Conservation (phyloP, 1,139 yeast species). For the Pichia sp. region DNA sequence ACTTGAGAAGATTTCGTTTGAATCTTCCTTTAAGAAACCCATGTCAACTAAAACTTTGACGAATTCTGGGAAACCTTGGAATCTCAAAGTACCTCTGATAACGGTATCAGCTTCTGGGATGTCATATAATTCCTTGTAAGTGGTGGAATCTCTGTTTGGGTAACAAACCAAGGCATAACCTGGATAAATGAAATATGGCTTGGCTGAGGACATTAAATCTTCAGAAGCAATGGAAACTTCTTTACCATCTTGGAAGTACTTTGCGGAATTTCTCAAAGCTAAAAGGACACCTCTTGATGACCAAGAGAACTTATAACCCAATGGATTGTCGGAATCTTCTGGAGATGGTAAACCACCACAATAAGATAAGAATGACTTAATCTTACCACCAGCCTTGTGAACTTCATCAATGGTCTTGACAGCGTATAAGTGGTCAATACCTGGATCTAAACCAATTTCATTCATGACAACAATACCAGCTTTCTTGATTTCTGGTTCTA, state of each 20-base stretch:
- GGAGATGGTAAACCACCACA: slow-evolving; percentile 99
- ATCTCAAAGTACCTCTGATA: slow-evolving; percentile 93
- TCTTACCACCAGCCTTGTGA: slow-evolving; percentile 84
- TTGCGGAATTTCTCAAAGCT: slow-evolving; percentile 91
- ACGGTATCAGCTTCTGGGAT: slow-evolving; percentile 98
- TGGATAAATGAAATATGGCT: slow-evolving; percentile 92
- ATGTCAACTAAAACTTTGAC: slow-evolving; percentile 90
- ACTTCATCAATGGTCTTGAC: slow-evolving; percentile 97
- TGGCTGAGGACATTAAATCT: slow-evolving; percentile 91
- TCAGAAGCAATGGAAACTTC: slow-evolving; percentile 75
- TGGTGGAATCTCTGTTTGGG: slow-evolving; percentile 97
- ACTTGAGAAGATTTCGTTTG: slow-evolving; percentile 45
- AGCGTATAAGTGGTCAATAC: slow-evolving; percentile 96
- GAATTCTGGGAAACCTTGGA: slow-evolving; percentile 98
- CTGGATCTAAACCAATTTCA: slow-evolving; percentile 95
- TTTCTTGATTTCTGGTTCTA: slow-evolving; percentile 69
- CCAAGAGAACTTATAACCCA: slow-evolving; percentile 99
- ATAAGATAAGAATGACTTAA: slow-evolving; percentile 87
- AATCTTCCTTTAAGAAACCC: slow-evolving; percentile 81
- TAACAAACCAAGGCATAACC: slow-evolving; percentile 93
- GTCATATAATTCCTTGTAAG: slow-evolving; percentile 81
- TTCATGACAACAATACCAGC: slow-evolving; percentile 90
- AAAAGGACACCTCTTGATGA: slow-evolving; percentile 95
- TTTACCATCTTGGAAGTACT: slow-evolving; percentile 80
- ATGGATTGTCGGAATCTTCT: slow-evolving; percentile 92